Evolutionary conservation across 805 yeast species (phyloP).

Genomic region (Candida maris): DNA sequence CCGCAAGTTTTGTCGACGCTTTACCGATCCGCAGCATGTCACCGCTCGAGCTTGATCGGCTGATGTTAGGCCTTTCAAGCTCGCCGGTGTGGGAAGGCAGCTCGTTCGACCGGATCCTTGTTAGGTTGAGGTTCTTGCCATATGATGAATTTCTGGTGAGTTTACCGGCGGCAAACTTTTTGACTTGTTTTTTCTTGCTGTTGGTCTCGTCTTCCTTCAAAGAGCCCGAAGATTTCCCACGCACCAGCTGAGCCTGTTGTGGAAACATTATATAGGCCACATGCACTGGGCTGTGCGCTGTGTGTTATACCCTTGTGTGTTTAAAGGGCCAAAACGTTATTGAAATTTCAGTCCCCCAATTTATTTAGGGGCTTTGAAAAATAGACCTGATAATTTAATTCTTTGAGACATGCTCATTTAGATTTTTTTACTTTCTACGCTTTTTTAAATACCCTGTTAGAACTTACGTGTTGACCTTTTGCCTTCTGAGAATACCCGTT

Average conservation of each 20-base stretch:
- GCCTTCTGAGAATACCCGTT: too few species aligned
- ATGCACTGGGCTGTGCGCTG: too few species aligned
- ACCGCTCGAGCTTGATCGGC: constrained; percentile 26
- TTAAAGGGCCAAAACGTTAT: too few species aligned
- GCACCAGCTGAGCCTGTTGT: constrained; percentile 7
- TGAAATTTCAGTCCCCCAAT: too few species aligned
- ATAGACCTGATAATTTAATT: too few species aligned
- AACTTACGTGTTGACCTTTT: too few species aligned
- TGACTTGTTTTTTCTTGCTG: constrained; percentile 26
- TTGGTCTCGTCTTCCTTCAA: constrained; percentile 21
- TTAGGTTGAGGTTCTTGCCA: constrained; percentile 31
- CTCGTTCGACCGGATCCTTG: constrained; percentile 30
- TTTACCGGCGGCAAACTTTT: constrained; percentile 34
- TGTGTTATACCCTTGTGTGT: too few species aligned
- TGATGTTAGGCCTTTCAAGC: constrained; percentile 21
- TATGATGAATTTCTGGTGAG: constrained; percentile 33
- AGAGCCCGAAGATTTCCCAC: constrained; percentile 28
- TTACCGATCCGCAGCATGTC: constrained; percentile 18
- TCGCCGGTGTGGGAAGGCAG: constrained; percentile 11
- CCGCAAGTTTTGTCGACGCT: constrained; percentile 16
- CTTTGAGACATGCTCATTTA: too few species aligned
- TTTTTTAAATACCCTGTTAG: too few species aligned
- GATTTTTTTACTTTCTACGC: too few species aligned
- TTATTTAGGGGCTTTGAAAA: too few species aligned
- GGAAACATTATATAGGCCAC: too few species aligned